Conservation (phyloP, 768 basidiomycete genomes). For the Termitomyces sp. region DNA sequence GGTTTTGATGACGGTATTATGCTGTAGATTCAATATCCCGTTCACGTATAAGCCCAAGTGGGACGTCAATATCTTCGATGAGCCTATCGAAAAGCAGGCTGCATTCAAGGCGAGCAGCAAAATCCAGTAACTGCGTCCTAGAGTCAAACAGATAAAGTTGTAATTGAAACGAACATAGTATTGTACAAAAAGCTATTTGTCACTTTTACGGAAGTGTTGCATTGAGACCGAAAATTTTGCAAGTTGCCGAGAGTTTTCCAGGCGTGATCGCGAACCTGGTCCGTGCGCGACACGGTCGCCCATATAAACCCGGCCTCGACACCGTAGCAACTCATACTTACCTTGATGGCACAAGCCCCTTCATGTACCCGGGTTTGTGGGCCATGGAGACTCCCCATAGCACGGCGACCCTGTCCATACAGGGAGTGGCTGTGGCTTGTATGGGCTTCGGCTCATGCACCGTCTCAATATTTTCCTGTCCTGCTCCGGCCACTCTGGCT, state of each 20-base stretch:
- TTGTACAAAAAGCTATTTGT: constrained; percentile 8
- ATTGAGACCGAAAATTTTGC: background rate
- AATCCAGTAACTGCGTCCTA: constrained; percentile 11
- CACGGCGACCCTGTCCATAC: constrained; percentile 68
- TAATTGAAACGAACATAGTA: background rate
- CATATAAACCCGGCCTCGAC: background rate
- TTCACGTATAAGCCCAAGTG: constrained; percentile 53
- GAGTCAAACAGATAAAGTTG: background rate
- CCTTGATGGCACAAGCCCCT: constrained; percentile 59
- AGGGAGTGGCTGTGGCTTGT: constrained; percentile 50
- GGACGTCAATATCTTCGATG: constrained; percentile 69
- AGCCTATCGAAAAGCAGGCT: constrained; percentile 47
- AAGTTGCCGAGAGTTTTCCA: background rate
- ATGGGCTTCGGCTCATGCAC: constrained; percentile 62
- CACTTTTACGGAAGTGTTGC: background rate
- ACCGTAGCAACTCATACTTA: constrained; percentile 41
- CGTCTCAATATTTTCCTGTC: constrained; percentile 63
- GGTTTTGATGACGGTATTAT: background rate
- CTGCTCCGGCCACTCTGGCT: constrained; percentile 48
- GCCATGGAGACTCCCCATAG: constrained; percentile 55
- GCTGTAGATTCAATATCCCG: constrained; percentile 58
- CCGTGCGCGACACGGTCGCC: background rate
- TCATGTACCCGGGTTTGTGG: constrained; percentile 53
- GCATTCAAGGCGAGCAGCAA: constrained; percentile 23
- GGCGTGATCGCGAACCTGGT: background rate